Percentiles rank a stretch among this genome's conserved stretches.
Conservation (phyloP, 768 basidiomycete species). For the Ramaria sp. region DNA sequence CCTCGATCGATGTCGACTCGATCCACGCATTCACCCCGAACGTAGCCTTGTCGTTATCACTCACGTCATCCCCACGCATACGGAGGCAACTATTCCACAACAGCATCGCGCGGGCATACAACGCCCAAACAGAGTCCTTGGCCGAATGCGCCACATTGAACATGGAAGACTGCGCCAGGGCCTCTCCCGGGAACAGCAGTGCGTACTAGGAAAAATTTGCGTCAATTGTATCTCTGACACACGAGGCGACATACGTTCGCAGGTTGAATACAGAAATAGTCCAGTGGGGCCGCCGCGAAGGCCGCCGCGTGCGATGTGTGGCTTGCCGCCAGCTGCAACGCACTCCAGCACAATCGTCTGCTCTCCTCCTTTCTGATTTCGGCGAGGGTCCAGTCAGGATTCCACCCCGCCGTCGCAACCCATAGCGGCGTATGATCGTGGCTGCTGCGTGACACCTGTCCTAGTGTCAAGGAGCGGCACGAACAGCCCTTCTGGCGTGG, state of each 20-base stretch:
- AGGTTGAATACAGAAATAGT: slow-evolving; percentile 52
- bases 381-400: slow-evolving; percentile 39
- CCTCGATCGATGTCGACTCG: slow-evolving; percentile 60
- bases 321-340: slow-evolving; percentile 56
- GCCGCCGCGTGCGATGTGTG: slow-evolving; percentile 62
- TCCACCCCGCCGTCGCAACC: slow-evolving; percentile 51
- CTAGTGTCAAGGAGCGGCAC: slow-evolving; percentile 2
- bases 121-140: slow-evolving; percentile 73
- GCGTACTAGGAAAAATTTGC: slow-evolving; percentile 33
- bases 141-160: slow-evolving; percentile 38
- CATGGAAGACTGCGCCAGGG: slow-evolving; percentile 30
- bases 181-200: slow-evolving; percentile 68
- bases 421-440: slow-evolving; percentile 29
- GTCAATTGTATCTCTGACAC: neutral
- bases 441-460: slow-evolving; percentile 6
- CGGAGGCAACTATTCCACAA: slow-evolving; percentile 66
- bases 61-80: slow-evolving; percentile 30
- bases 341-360: slow-evolving; percentile 68
- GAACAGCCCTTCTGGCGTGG: slow-evolving; percentile 1
- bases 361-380: slow-evolving; percentile 60
- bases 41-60: slow-evolving; percentile 44
- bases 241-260: slow-evolving; percentile 43
- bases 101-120: slow-evolving; percentile 75
- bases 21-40: slow-evolving; percentile 50
- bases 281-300: slow-evolving; percentile 45